Base-by-base conservation (phyloP, 352 stramenopile species). In the Halophytophthora polymorphica region DNA sequence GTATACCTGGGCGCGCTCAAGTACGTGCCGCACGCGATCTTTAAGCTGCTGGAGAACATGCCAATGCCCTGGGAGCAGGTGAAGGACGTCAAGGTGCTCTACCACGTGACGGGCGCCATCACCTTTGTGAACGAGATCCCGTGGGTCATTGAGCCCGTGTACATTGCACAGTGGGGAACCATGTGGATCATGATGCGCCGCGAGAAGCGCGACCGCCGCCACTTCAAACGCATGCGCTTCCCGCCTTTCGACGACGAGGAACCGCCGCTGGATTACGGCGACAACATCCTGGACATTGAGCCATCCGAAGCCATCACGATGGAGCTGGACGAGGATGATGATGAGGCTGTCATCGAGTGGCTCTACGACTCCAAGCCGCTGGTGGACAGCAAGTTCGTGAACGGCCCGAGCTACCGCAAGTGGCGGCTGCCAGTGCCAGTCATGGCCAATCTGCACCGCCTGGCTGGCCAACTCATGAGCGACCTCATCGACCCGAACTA, bases 131-230 rank as follows among this genome's bases (percentile, higher is more conserved):
- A 99, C 71, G 96, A 99, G 63, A 87, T 99, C 38, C 98, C 98
- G 37, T 98, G 93, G 71, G 98, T 99, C 17, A 98, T 99, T 58
- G 98, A 99, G 83, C 97, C 97, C 0, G 86, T 99, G 6, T 99
- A 99, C 77, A 93, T 98, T 35, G 98, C 98, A n/a, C 98, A 99
- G 62, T 99, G 98, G 98, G 97, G 96, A 19, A 98, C 95, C 15
- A 98, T 98, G 75, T 99, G 98, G 98, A 97, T 99, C 61, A 99
- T 99, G 96, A 99, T 99, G 98, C 81, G 98, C 28, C 86, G 96
- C 37, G 98, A 99, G 70, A 99, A 99, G 72, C 80, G 97, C 37
- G 98, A 99, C 68, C 88, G 98, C 43, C 83, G 93, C 7, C 96
- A 99, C 71, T 99, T 99, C 65, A 99, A 99, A 69, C 87, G 98